A percentile compares a stretch with the other conserved stretches of the same genome.
Evolutionary conservation across 2,329 filamentous ascomycete species (phyloP).

Genomic region (Colletotrichum incanum): DNA sequence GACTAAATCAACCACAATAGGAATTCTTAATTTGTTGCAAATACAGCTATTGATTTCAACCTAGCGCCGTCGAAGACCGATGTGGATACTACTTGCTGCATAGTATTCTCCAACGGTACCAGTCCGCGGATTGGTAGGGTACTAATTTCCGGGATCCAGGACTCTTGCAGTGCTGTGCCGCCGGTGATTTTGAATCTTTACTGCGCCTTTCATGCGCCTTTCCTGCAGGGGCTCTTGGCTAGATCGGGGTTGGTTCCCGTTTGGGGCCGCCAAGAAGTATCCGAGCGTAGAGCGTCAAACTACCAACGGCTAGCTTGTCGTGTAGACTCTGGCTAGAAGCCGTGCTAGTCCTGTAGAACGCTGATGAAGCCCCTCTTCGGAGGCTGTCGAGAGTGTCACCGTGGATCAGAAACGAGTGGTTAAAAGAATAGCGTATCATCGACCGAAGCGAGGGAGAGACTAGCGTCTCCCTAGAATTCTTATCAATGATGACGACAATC

Average conservation of each 20-base stretch:
- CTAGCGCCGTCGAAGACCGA: not conserved
- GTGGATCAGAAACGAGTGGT: slow-evolving; percentile 5
- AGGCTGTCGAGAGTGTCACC: not conserved
- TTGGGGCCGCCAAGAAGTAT: slow-evolving; percentile 32
- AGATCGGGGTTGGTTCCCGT: slow-evolving; percentile 26
- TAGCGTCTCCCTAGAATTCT: slow-evolving; percentile 19
- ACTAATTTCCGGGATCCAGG: slow-evolving; percentile 29
- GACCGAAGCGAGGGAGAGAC: slow-evolving; percentile 20
- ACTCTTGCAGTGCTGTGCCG: slow-evolving; percentile 30
- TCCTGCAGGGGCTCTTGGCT: slow-evolving; percentile 39
- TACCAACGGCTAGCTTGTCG: slow-evolving; percentile 2
- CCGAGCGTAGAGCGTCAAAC: not conserved
- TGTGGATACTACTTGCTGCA: slow-evolving; percentile 6
- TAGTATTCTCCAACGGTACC: slow-evolving; percentile 22
- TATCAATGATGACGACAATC: not conserved
- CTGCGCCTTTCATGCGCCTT: slow-evolving; percentile 2
- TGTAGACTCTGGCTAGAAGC: not conserved
- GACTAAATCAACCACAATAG: slow-evolving; percentile 8
- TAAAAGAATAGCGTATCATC: slow-evolving; percentile 31
- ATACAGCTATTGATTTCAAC: not conserved
- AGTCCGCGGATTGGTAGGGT: slow-evolving; percentile 4
- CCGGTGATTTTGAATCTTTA: slow-evolving; percentile 18
- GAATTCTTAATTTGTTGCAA: not conserved
- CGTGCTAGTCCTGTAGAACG: not conserved
- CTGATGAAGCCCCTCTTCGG: not conserved